Evolutionary conservation across 768 basidiomycete genomes (phyloP), one percentile per base, ranked within the genome.

Genomic region (Naganishia onofrii): DNA sequence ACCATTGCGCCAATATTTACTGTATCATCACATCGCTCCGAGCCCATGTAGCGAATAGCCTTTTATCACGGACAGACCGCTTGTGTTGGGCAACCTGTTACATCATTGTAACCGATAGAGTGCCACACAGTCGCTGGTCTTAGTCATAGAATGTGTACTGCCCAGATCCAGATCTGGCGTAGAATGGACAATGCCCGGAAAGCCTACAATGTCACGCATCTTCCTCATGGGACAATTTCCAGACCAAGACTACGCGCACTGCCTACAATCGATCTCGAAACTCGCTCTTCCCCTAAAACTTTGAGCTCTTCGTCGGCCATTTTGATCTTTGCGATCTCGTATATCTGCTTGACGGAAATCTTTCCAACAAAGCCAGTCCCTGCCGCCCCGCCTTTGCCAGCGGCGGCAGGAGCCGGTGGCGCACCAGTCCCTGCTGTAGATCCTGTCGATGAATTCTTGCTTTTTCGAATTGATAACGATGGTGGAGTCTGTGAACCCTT

Each of bases 321-420:
- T 84, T 99, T 99, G 81, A 99, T 90, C 85, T 91, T 95, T 44
- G 95, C 92, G 79, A 99, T 96, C 85, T 98, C 96, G 82, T 93
- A 97, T 79, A 98, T 86, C 84, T 97, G 94, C 85, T 99, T 99
- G 76, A 98, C 85, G 78, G 87, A 90, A 80, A 98, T 85, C 55
- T 90, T 92, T 60, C 89, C 92, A 71, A 87, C 70, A 65, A 74
- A 66, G 66, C 53, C 69, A 56, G 34, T 51, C 70, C 44, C 71
- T 23, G 57, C 56, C 71, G 66, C 68, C 58, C 46, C 68, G 51
- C 51, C 72, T 70, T 42, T 66, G 32, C 29, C 64, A 8, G n/a
- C 48, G 19, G 31, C 48, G 2, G 63, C 63, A 15, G 48, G 23
- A 15, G 54, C 42, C 26, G 70, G 32, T 12, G 66, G 28, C 3